Evolutionary conservation across 1,284 basidiomycete genomes (phyloP).

Genomic region (Cryptococcus sp.): DNA sequence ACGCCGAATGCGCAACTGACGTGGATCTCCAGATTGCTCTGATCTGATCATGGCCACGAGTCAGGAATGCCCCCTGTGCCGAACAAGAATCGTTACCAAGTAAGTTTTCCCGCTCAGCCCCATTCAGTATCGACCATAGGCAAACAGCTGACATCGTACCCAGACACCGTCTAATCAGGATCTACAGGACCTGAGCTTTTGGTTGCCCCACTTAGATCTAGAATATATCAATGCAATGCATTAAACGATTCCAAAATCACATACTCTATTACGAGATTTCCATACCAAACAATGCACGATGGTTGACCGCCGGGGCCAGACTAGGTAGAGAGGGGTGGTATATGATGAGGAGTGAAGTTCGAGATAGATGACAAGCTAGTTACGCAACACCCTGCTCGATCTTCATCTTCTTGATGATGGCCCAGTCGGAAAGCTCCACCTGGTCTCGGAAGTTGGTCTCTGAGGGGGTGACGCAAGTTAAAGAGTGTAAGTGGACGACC

Average conservation of each 20-base stretch:
- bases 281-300: not conserved
- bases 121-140: no score
- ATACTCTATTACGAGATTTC: not conserved
- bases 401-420: slow-evolving; percentile 89
- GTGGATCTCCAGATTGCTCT: slow-evolving; percentile 58
- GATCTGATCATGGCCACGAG: slow-evolving; percentile 75
- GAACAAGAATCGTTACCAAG: slow-evolving; percentile 68
- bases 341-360: not conserved
- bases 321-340: not conserved
- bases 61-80: slow-evolving; percentile 77
- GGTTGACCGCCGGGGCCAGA: not conserved
- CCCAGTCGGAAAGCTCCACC: slow-evolving; percentile 89
- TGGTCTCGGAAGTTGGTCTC: slow-evolving; percentile 84
- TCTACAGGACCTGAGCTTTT: slow-evolving; percentile 47
- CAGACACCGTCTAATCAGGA: slow-evolving; percentile 66
- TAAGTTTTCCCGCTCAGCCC: slow-evolving; percentile 12
- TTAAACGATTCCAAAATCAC: not conserved
- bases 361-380: not conserved
- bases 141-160: not conserved
- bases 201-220: not conserved
- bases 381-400: slow-evolving; percentile 59
- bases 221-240: not conserved
- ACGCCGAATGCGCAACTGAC: not conserved
- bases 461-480: slow-evolving; percentile 6
- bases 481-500: slow-evolving; percentile 11